Evolutionary conservation across 23 red algal genomes (phyloP).

Genomic region (Gracilaria caudata): DNA sequence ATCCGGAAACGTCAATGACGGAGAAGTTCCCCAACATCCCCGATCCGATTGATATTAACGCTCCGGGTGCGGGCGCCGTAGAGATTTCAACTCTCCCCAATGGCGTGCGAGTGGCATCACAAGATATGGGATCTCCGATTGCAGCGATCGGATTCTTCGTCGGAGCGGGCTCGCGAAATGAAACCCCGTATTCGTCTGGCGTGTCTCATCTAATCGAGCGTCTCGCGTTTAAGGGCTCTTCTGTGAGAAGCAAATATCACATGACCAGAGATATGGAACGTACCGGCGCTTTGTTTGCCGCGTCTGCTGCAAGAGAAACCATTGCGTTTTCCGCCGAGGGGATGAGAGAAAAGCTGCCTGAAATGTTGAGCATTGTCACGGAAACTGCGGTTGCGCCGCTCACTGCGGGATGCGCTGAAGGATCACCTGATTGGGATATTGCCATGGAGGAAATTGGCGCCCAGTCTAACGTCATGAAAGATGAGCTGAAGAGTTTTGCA

Average conservation of each 20-base stretch:
- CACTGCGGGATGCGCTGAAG: conserved; percentile 4
- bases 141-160: conserved; percentile 83
- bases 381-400: conserved; percentile 70
- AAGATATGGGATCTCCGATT: conserved; percentile 67
- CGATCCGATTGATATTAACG: conserved; percentile 33
- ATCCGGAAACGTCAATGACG: conserved; percentile 76
- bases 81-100: conserved; percentile 72
- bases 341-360: conserved; percentile 61
- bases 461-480: conserved; percentile 55
- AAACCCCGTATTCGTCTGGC: conserved; percentile 74
- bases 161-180: conserved; percentile 88
- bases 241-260: conserved; percentile 59
- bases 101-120: conserved; percentile 80
- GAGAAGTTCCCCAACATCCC: conserved; percentile 74
- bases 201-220: conserved; percentile 81
- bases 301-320: conserved; percentile 84
- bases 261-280: conserved; percentile 85
- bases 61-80: conserved; percentile 15
- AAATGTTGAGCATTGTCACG: conserved; percentile 55
- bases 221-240: conserved; percentile 85
- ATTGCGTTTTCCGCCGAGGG: conserved; percentile 86
- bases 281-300: conserved; percentile 75
- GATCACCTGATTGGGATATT: conserved; percentile 40
- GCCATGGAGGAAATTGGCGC: conserved; percentile 69
- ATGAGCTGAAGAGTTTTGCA: conserved; percentile 45